phyloP scores from a whole-genome alignment of 805 yeast genomes.

The Candida hispaniensis region DNA sequence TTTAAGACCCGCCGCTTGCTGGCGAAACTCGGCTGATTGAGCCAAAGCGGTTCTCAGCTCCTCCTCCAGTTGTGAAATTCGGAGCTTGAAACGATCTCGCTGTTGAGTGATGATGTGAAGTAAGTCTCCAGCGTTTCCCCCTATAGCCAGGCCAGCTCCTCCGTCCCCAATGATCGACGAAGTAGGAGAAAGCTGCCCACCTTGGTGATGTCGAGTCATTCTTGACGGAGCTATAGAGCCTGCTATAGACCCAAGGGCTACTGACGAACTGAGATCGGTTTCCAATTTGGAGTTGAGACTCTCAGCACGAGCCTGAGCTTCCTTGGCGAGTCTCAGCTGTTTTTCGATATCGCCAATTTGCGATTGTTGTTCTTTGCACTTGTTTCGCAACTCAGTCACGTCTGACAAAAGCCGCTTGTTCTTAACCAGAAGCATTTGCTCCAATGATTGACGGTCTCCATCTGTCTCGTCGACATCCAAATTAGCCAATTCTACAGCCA shows the following conservation, averaged over 20 bases:
- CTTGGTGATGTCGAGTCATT: constrained; percentile 21
- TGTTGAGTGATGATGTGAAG: constrained; percentile 87
- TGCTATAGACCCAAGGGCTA: constrained; percentile 23
- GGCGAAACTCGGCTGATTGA: constrained; percentile 47
- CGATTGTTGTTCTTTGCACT: constrained; percentile 38
- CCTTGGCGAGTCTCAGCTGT: constrained; percentile 7
- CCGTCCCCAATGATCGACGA: constrained; percentile 27
- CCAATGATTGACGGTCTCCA: constrained; percentile 30
- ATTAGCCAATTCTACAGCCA: constrained; percentile 58
- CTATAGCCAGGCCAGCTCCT: constrained; percentile 17
- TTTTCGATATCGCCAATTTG: constrained; percentile 35
- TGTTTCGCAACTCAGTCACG: constrained; percentile 52
- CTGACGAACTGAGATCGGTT: constrained; percentile 52
- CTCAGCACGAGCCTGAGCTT: constrained; percentile 18
- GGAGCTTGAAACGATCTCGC: constrained; percentile 82
- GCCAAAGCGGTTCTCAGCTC: constrained; percentile 52
- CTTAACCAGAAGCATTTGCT: constrained; percentile 52
- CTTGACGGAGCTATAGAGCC: constrained; percentile 28
- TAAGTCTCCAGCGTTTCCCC: constrained; percentile 35
- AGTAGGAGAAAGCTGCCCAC: constrained; percentile 34
- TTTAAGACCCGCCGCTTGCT: constrained; percentile 54
- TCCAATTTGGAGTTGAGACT: constrained; percentile 54
- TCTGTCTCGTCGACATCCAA: constrained; percentile 24
- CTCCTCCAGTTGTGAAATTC: constrained; percentile 74
- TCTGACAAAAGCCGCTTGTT: constrained; percentile 67